Percentiles rank a stretch among this genome's conserved stretches.
phyloP scores from a whole-genome alignment of 495 filamentous ascomycete species.

The Zalerion maritima region DNA sequence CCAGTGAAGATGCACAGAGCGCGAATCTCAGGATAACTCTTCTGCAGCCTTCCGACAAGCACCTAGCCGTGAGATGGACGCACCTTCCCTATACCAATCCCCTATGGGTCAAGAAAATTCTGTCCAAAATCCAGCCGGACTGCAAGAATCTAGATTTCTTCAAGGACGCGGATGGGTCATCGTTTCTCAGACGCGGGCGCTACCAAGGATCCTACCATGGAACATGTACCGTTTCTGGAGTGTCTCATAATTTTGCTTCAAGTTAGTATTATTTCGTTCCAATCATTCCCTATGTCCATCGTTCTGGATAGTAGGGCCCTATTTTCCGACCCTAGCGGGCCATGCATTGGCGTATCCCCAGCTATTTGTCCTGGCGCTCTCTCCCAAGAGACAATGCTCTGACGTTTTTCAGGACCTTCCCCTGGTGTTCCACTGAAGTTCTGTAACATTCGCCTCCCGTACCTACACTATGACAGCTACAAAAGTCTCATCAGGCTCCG shows the following conservation, averaged over 20 bases:
- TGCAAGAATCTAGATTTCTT: conserved; percentile 34
- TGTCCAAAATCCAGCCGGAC: conserved; percentile 18
- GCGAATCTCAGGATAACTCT: conserved; percentile 21
- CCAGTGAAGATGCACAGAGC: conserved; percentile 7
- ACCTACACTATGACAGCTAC: conserved; percentile 58
- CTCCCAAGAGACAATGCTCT: neutral
- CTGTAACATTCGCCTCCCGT: conserved; percentile 31
- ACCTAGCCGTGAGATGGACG: conserved; percentile 48
- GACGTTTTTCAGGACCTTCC: conserved; percentile 16
- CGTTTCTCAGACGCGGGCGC: conserved; percentile 30
- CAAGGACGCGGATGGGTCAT: conserved; percentile 32
- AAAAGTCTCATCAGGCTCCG: conserved; percentile 43
- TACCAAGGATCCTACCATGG: conserved; percentile 28
- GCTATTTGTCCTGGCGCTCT: conserved; percentile 3
- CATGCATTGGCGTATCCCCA: too few species aligned
- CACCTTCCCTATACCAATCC: conserved; percentile 54
- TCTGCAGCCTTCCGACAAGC: conserved; percentile 19
- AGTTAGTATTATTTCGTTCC: conserved; percentile 25
- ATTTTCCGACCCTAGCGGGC: too few species aligned
- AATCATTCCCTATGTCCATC: conserved; percentile 20
- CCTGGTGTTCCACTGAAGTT: conserved; percentile 24
- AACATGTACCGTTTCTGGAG: too few species aligned
- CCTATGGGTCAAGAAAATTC: conserved; percentile 42
- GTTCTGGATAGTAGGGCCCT: too few species aligned
- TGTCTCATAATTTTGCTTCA: conserved; percentile 31